phyloP scores from a whole-genome alignment of 2,329 filamentous ascomycete genomes.

The Lasiodiplodia hormozganensis region DNA sequence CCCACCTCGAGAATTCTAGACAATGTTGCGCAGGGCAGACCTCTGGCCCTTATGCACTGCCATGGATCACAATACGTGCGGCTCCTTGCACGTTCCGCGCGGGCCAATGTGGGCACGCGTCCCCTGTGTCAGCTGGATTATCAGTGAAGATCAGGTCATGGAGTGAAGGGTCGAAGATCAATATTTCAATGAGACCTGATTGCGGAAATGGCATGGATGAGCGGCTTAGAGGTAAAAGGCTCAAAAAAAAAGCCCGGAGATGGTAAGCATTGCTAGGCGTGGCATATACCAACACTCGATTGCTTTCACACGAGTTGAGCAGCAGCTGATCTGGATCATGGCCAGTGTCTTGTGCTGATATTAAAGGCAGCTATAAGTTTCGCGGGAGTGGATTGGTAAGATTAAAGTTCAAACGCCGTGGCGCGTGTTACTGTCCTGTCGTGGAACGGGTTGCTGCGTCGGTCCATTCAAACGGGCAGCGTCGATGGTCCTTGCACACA shows the following conservation, averaged over 20 bases:
- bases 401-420: slow-evolving; percentile 1
- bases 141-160: neutral
- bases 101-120: neutral
- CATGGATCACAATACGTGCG: neutral
- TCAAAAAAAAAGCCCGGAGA: neutral
- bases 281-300: neutral
- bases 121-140: slow-evolving; percentile 11
- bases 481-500: neutral
- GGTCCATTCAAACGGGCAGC: neutral
- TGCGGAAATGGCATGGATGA: neutral
- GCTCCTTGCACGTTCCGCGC: too few relatives aligned
- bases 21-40: neutral
- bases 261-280: neutral
- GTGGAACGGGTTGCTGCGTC: neutral
- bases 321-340: neutral
- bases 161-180: neutral
- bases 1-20: too few relatives aligned
- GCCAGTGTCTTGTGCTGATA: neutral
- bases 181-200: neutral
- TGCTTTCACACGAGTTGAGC: neutral
- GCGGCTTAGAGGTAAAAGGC: neutral
- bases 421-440: neutral
- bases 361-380: neutral
- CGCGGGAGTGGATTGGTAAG: neutral
- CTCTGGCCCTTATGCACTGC: neutral